Evolutionary conservation across 2,329 filamentous ascomycete species (phyloP).

Genomic region (Aureobasidium zeae): DNA sequence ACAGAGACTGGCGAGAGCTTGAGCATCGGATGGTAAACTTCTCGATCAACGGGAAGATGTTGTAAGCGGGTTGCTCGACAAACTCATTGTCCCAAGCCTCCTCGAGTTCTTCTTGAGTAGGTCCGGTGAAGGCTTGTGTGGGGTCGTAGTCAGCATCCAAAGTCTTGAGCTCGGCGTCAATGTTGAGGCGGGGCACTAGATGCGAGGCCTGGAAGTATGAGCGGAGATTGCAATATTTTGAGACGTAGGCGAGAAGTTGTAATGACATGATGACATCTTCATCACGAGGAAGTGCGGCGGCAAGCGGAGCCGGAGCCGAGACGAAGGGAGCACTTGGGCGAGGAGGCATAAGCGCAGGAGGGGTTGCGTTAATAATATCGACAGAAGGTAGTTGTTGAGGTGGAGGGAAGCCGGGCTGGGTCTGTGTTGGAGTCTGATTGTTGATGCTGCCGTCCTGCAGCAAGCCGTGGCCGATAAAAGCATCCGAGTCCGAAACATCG

Average conservation of each 20-base stretch:
- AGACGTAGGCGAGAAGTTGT: constrained; percentile 92
- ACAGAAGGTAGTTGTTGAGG: constrained; percentile 40
- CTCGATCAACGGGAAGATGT: constrained; percentile 95
- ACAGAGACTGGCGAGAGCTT: constrained; percentile 59
- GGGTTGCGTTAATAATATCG: constrained; percentile 60
- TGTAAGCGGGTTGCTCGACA: constrained; percentile 38
- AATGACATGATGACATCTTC: constrained; percentile 98
- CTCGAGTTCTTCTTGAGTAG: constrained; percentile 45
- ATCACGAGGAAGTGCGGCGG: constrained; percentile 89
- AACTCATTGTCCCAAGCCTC: constrained; percentile 92
- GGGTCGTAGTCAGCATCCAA: constrained; percentile 59
- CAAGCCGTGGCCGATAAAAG: constrained; percentile 87
- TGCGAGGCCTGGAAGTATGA: constrained; percentile 95
- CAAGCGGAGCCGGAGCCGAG: constrained; percentile 49
- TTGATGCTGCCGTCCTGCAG: constrained; percentile 77
- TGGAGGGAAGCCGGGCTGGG: constrained; percentile 23
- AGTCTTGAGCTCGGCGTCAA: constrained; percentile 72
- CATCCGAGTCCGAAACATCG: constrained; percentile 79
- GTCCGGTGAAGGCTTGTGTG: constrained; percentile 25
- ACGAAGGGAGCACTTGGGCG: constrained; percentile 7
- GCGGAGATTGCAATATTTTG: constrained; percentile 93
- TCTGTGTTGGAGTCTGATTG: constrained; percentile 58
- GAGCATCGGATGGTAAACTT: constrained; percentile 78
- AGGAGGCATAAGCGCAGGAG: constrained; percentile 39
- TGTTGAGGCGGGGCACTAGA: constrained; percentile 81